Percentiles rank a stretch among this genome's conserved stretches.
Conservation (phyloP, 768 basidiomycete genomes). For the Lentinula lateritia region DNA sequence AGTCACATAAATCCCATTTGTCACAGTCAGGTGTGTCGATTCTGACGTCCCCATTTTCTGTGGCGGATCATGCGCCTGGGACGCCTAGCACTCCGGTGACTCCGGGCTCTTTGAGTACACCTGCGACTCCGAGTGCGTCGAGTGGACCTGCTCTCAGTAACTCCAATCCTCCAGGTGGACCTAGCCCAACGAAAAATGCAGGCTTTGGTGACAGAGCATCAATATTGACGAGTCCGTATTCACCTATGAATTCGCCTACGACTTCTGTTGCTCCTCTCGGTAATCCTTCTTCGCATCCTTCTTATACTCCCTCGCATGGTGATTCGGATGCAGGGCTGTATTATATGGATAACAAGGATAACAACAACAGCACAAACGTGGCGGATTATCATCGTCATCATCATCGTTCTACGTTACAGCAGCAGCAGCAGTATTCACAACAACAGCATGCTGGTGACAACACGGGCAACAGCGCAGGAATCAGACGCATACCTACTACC, state of each 20-base stretch:
- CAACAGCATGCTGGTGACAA: too few species aligned
- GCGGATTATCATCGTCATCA: too few species aligned
- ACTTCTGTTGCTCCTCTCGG: background rate
- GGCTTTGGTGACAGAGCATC: slow-evolving; percentile 14
- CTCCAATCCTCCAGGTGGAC: too few species aligned
- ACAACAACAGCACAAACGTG: too few species aligned
- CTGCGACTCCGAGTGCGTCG: background rate
- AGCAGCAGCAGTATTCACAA: too few species aligned
- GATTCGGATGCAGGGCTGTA: background rate
- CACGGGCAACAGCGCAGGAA: slow-evolving; percentile 7
- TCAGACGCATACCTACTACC: slow-evolving; percentile 38
- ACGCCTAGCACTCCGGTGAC: background rate
- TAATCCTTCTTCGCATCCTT: background rate
- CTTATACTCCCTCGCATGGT: too few species aligned
- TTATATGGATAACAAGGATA: too few species aligned
- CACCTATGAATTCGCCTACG: slow-evolving; percentile 16
- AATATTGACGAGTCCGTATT: slow-evolving; percentile 33
- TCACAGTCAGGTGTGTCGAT: slow-evolving; percentile 15
- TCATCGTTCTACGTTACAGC: too few species aligned
- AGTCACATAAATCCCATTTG: background rate
- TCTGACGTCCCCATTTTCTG: slow-evolving; percentile 30
- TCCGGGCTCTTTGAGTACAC: background rate
- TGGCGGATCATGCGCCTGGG: slow-evolving; percentile 6
- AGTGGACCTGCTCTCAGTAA: too few species aligned
- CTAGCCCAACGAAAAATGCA: too few species aligned